phyloP scores from a whole-genome alignment of 352 stramenopile genomes.

The Elongisporangium undulatum region DNA sequence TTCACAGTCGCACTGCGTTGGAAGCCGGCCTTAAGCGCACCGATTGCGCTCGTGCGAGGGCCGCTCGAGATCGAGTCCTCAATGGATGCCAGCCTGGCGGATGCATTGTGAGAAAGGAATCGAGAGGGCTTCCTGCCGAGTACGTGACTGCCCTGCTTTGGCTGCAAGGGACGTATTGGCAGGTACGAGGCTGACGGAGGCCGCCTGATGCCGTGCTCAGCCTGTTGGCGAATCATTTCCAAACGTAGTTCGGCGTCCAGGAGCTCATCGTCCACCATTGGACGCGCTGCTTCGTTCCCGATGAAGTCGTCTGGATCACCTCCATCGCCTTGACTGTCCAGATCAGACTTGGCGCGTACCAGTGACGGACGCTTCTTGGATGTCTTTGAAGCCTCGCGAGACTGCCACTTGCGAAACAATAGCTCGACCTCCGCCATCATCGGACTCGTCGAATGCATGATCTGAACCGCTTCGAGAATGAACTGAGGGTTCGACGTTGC shows the following conservation, averaged over 20 bases:
- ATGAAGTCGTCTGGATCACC: constrained; percentile 21
- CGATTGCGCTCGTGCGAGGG: background rate
- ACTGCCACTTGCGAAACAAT: constrained; percentile 30
- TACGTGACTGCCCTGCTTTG: constrained; percentile 21
- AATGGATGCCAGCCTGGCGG: background rate
- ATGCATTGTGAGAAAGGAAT: background rate
- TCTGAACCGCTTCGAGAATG: constrained; percentile 18
- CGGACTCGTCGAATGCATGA: constrained; percentile 17
- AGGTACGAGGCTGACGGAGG: constrained; percentile 11
- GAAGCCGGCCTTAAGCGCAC: background rate
- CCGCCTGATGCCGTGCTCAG: constrained; percentile 10
- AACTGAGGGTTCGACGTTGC: constrained; percentile 19
- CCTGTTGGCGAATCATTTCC: constrained; percentile 23
- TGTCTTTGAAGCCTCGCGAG: constrained; percentile 9
- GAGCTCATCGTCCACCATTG: constrained; percentile 9
- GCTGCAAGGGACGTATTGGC: constrained; percentile 19
- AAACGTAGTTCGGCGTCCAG: constrained; percentile 13
- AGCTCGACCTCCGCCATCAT: constrained; percentile 28
- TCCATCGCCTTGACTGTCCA: background rate
- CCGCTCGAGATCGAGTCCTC: background rate
- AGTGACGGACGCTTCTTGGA: constrained; percentile 2
- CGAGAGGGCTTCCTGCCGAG: constrained; percentile 8
- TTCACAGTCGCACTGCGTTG: background rate
- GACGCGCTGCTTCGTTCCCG: constrained; percentile 3
- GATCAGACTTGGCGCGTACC: background rate